phyloP scores from a whole-genome alignment of 345 rosid genomes.

The Garcia nutans region DNA sequence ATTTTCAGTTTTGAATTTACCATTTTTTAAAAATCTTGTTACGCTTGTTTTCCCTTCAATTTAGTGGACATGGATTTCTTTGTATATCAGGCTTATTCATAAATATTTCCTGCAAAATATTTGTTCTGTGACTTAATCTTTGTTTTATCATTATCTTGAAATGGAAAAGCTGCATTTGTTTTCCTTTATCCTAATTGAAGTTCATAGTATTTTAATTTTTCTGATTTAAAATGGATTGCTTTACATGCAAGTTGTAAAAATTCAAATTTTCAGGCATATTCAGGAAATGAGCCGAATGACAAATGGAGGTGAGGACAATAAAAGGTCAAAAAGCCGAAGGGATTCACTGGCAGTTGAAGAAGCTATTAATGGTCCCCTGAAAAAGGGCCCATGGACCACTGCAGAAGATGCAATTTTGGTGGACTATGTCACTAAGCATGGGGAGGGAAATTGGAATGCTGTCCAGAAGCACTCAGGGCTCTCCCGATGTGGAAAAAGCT shows the following conservation, averaged over 20 bases:
- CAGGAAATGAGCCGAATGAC: constrained; percentile 23
- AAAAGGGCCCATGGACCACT: constrained; percentile 99
- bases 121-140: neutral
- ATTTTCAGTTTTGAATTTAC: neutral
- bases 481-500: constrained; percentile 95
- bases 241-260: neutral
- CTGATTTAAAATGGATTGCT: neutral
- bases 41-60: neutral
- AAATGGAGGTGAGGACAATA: constrained; percentile 23
- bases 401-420: constrained; percentile 84
- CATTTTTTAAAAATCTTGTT: neutral
- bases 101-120: neutral
- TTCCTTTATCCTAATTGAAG: neutral
- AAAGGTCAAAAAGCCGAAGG: constrained; percentile 16
- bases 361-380: constrained; percentile 29
- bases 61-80: neutral
- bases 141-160: neutral
- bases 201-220: neutral
- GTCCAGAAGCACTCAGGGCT: constrained; percentile 89
- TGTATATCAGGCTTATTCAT: neutral
- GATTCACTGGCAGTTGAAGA: constrained; percentile 29
- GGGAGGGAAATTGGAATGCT: constrained; percentile 98
- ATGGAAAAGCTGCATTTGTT: neutral
- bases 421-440: constrained; percentile 91
- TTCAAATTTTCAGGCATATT: constrained; percentile 4